Evolutionary conservation across 2,329 filamentous ascomycete genomes (phyloP).

Genomic region (Phyllosticta citriasiana): DNA sequence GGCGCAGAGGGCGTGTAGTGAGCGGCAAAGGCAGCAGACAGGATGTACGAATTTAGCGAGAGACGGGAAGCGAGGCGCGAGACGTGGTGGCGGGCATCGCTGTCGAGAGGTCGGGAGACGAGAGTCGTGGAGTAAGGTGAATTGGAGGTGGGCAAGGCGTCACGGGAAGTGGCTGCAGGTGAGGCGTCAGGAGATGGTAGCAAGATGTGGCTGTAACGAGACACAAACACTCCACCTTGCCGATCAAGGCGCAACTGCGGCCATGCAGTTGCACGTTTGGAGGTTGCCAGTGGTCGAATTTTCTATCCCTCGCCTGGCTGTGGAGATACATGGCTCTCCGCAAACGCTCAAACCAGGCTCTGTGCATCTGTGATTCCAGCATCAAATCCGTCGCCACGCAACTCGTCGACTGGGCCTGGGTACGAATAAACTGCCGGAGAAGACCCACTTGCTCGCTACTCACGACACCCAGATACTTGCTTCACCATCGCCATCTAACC

Average conservation of each 20-base stretch:
- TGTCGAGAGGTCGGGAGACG: not conserved
- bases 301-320: constrained; percentile 2
- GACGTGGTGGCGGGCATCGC: not conserved
- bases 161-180: not conserved
- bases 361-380: not conserved
- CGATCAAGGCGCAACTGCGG: not conserved
- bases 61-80: constrained; percentile 20
- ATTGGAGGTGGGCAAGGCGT: not conserved
- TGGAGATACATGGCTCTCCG: not conserved
- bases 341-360: not conserved
- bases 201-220: not conserved
- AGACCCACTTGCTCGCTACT: not conserved
- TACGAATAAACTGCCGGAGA: not conserved
- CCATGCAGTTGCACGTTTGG: not conserved
- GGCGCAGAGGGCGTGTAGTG: constrained; percentile 8
- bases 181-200: constrained; percentile 5
- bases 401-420: too few relatives aligned
- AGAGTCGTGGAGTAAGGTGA: not conserved
- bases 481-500: not conserved
- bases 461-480: not conserved
- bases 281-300: not conserved
- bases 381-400: too few relatives aligned
- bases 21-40: not conserved
- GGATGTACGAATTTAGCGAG: constrained; percentile 13
- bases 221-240: not conserved